Evolutionary conservation across 108 stramenopile species (phyloP).

Genomic region (Nitzschia putrida): DNA sequence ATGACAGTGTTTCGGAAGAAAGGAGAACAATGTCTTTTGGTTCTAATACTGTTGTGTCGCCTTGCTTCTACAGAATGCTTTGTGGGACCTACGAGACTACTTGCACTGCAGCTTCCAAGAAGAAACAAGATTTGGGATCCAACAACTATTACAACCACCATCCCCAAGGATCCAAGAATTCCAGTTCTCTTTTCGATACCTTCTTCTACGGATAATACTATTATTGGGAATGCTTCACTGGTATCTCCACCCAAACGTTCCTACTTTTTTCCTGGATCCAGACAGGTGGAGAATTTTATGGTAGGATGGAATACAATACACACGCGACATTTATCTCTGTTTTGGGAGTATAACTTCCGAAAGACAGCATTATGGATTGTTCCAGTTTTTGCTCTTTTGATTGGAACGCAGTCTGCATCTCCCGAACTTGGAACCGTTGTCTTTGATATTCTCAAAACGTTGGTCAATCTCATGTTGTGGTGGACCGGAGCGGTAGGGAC

Average conservation of each 20-base stretch:
- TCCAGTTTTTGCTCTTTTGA: conserved; percentile 1
- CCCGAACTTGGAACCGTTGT: not conserved
- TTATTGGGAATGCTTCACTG: too few species aligned
- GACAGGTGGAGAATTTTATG: conserved; percentile 9
- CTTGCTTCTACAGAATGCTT: too few species aligned
- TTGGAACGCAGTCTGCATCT: not conserved
- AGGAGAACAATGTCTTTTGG: too few species aligned
- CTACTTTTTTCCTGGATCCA: not conserved
- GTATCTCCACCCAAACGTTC: conserved; percentile 1
- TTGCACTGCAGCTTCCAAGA: too few species aligned
- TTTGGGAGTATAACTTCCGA: conserved; percentile 35
- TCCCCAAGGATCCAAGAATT: too few species aligned
- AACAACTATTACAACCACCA: too few species aligned
- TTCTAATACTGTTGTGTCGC: too few species aligned
- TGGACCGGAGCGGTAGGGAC: conserved; percentile 8
- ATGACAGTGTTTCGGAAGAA: too few species aligned
- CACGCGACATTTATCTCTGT: conserved; percentile 21
- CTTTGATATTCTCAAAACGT: conserved; percentile 9
- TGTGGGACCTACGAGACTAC: too few species aligned
- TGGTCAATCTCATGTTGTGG: not conserved
- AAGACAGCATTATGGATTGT: conserved; percentile 4
- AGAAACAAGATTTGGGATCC: too few species aligned
- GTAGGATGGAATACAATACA: conserved; percentile 25
- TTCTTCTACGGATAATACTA: too few species aligned
- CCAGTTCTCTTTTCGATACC: too few species aligned